Evolutionary conservation across 768 basidiomycete species (phyloP), one percentile per base, ranked within the genome.

Genomic region (Pisolithus tinctorius): DNA sequence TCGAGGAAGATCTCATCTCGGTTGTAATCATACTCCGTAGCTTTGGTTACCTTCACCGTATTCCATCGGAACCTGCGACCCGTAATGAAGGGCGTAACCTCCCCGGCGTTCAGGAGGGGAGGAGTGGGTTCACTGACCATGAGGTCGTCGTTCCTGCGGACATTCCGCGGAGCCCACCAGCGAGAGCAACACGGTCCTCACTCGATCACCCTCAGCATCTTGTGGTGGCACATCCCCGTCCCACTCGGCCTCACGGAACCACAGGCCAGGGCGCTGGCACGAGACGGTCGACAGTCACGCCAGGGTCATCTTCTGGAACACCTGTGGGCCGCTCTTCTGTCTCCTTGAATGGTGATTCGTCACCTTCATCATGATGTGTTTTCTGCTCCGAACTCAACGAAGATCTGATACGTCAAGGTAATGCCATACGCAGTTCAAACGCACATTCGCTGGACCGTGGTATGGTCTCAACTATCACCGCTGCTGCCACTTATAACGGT

Each of bases 11-110:
- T 25, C 45, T 47, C 45, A 47, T 20, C 11, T 31, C 31, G 34
- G n/a, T n/a, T 34, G 34, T 31, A 26, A 45, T 52, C 30, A 57
- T 39, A 46, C 39, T 45, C 43, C 39, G 31, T 54, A 93, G 92
- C 1, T 95, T 88, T 65, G 93, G 93, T 4, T 78, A 96, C 20
- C 73, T 98, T 31, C 95, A 98, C 68, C 84, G 95, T 49, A 95
- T 98, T 56, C 94, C 94, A 5, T 80, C 86, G 34, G 83, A 88
- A 40, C 76, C 83, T 10, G 70, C 74, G 29, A 81, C 84, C 53
- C 79, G 75, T 40, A 60, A 76, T 47, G 78, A 80, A 6, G 81
- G 80, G 37, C 70, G 76, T 46, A 69, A 75, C n/a, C 83, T 84
- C 7, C 68, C 74, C 20, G 81, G 82, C 60, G 68, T 83, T 10